Percentiles rank a stretch among this genome's conserved stretches.
Conservation (phyloP, 768 basidiomycete genomes). For the Leccinellum rugosiceps region DNA sequence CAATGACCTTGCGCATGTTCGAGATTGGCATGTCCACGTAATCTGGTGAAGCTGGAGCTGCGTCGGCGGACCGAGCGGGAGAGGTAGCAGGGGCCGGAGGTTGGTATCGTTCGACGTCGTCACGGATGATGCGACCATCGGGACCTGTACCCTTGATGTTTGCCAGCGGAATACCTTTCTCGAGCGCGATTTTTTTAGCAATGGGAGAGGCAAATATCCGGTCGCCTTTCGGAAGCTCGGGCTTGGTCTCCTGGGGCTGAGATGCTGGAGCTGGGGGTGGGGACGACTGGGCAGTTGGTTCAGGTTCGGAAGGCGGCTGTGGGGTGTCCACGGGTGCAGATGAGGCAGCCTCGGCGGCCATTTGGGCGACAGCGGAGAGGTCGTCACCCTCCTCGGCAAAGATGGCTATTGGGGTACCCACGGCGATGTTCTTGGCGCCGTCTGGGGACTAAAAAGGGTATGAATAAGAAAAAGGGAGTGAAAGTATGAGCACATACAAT, state of each 20-base stretch:
- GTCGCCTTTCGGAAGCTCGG: slow-evolving; percentile 62
- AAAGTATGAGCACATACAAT: slow-evolving; percentile 55
- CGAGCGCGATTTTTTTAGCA: slow-evolving; percentile 95
- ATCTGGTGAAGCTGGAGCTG: slow-evolving; percentile 56
- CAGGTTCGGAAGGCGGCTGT: slow-evolving; percentile 41
- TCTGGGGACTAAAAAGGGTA: slow-evolving; percentile 56
- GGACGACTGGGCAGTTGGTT: slow-evolving; percentile 36
- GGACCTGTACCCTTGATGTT: slow-evolving; percentile 94
- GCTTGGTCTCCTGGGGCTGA: slow-evolving; percentile 41
- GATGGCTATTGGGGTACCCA: slow-evolving; percentile 89
- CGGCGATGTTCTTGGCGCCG: slow-evolving; percentile 82
- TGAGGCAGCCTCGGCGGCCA: slow-evolving; percentile 63
- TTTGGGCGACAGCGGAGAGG: slow-evolving; percentile 71
- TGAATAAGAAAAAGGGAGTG: not conserved
- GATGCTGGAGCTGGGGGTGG: slow-evolving; percentile 34
- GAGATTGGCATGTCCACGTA: slow-evolving; percentile 89
- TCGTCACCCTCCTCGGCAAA: slow-evolving; percentile 96
- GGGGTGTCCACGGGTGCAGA: slow-evolving; percentile 33
- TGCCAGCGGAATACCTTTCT: slow-evolving; percentile 85
- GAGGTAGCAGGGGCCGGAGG: slow-evolving; percentile 43
- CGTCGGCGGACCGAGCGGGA: slow-evolving; percentile 41
- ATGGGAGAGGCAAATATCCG: slow-evolving; percentile 94
- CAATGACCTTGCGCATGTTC: slow-evolving; percentile 95
- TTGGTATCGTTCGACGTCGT: slow-evolving; percentile 92
- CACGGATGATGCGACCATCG: slow-evolving; percentile 88